Conservation (phyloP, 2,329 filamentous ascomycete genomes). For the Pezicula rhizophila region DNA sequence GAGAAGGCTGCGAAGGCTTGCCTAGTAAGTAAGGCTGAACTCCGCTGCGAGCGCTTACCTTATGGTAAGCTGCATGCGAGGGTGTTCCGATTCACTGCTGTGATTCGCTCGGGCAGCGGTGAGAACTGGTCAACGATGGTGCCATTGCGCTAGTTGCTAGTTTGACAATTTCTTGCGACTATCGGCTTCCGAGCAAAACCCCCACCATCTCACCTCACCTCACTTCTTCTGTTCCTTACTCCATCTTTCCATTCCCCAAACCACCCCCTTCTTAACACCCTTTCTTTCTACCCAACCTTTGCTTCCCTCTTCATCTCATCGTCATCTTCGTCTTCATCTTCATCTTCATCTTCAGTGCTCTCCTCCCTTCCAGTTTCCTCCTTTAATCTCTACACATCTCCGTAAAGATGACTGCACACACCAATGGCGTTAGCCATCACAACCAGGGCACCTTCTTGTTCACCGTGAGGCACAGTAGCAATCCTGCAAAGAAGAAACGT, state of each 20-base stretch:
- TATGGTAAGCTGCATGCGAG: no score
- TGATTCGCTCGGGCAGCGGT: no score
- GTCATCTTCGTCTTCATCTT: no score
- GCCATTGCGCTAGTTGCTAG: no score
- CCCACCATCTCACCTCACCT: background rate
- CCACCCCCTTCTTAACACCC: conserved; percentile 2
- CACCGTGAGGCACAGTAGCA: conserved; percentile 48
- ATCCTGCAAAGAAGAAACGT: background rate
- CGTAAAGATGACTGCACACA: conserved; percentile 51
- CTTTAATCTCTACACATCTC: conserved; percentile 37
- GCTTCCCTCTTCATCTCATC: conserved; percentile 2
- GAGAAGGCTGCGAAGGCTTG: background rate
- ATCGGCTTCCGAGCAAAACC: background rate
- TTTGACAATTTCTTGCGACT: no score
- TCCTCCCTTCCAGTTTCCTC: conserved; percentile 55
- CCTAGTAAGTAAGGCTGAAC: background rate
- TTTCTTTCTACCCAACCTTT: conserved; percentile 3
- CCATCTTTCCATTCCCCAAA: background rate
- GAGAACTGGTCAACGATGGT: no score
- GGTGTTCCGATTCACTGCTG: no score
- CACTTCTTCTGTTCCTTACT: background rate
- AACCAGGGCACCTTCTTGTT: conserved; percentile 74
- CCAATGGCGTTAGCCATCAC: conserved; percentile 42
- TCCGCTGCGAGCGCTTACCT: no score
- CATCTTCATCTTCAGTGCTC: conserved; percentile 38